Base-by-base conservation (phyloP, 257 asterid species). In the Rubia yunnanensis region DNA sequence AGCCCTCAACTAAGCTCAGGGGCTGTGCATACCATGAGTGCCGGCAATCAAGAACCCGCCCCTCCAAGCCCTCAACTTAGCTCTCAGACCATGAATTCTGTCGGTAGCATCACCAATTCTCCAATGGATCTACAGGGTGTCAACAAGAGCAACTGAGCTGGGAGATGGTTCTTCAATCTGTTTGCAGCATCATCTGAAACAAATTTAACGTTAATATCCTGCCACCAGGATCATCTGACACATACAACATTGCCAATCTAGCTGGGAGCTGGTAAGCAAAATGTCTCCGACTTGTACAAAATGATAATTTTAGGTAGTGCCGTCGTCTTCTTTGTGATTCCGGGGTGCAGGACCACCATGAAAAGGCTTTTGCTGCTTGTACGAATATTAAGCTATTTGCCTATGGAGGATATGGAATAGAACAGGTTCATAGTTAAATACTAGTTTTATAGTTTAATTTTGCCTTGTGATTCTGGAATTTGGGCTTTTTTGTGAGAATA, bases 1-100 rank as follows among this genome's bases (percentile, higher is more conserved):
- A 94, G 96, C 83, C 99, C 97, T 66, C 99, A 94, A 44, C 73
- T 94, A 63, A 94, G 96, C 78, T 90, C 96, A 4, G 99, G 99
- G 71, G 87, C 86, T 66, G 83, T 89, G 49, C 96, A 89, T 68
- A 71, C 86, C 11, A 72, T 83, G 77, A 77, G 66, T 61, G 80
- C 83, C 55, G 86, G 79, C 67, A 89, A 89, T 66, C 82, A 85
- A 27, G 99, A 92, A 76, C 88, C 91, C 56, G 83, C 95, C 59
- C 99, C 97, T 5, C 84, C 96, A 22, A 92, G 99, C 76, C 99
- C 99, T 34, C 99, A 92, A 81, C 70, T 87, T 82, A 89, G 97
- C 67, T 89, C 96, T 13, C 98, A 89, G 82, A 92, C 98, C 22
- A 38, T 89, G 82, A 92, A 95, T 70, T 92, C 96, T 1, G 95